These are phyloP conservation scores for Paspalum notatum DNA, from an alignment of 176 grass and related monocot genomes.

Conservation along the genomic window DNA sequence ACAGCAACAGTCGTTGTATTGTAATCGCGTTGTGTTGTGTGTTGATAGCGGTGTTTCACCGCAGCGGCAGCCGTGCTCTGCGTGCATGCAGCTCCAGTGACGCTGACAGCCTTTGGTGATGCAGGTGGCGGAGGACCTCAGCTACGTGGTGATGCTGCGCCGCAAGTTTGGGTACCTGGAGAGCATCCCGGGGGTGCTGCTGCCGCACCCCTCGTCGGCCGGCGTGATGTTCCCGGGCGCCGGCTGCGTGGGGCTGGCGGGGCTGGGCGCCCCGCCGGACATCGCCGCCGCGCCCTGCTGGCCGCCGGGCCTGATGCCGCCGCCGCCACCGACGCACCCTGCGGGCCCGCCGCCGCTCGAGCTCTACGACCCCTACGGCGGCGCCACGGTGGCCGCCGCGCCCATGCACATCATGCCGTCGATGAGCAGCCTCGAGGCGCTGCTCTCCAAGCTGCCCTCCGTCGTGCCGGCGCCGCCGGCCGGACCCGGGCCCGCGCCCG, in stretches of 20 bases:
- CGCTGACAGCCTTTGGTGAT: background rate
- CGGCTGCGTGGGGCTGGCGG: background rate
- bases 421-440: constrained; percentile 98
- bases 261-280: constrained; percentile 13
- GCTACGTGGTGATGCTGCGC: constrained; percentile 83
- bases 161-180: constrained; percentile 94
- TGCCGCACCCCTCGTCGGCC: constrained; percentile 87
- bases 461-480: constrained; percentile 49
- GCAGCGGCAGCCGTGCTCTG: background rate
- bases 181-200: constrained; percentile 93
- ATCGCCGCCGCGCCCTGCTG: constrained; percentile 34
- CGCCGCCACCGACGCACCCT: background rate
- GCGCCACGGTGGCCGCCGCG: background rate
- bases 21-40: background rate
- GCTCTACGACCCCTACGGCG: constrained; percentile 67
- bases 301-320: constrained; percentile 13
- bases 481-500: background rate
- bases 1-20: background rate
- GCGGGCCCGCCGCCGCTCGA: constrained; percentile 47
- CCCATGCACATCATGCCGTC: constrained; percentile 83
- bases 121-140: constrained; percentile 88
- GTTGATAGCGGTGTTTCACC: background rate
- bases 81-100: constrained; percentile 18
- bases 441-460: constrained; percentile 93
- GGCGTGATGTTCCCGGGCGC: constrained; percentile 57